Evolutionary conservation across 228 moss, liverwort and hornwort genomes (phyloP).

Genomic region (Sphagnum fallax): DNA sequence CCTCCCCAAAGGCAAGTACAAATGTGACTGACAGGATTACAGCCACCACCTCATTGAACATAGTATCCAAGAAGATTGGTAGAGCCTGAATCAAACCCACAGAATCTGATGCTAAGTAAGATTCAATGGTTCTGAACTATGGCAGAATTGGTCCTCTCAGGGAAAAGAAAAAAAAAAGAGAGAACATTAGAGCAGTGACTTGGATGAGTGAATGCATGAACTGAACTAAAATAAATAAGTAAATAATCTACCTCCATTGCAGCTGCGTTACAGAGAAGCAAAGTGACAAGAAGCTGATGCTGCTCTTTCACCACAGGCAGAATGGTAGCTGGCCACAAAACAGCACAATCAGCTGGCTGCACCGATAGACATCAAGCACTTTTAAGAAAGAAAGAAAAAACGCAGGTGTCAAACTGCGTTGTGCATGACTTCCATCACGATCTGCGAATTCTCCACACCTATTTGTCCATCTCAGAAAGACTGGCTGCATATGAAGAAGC

Average conservation of each 20-base stretch:
- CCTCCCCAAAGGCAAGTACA: slow-evolving; percentile 81
- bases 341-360: background rate
- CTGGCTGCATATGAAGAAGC: no score
- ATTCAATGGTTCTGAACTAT: no score
- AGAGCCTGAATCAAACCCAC: slow-evolving; percentile 55
- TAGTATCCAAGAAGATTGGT: slow-evolving; percentile 81
- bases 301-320: slow-evolving; percentile 63
- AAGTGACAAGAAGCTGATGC: slow-evolving; percentile 82
- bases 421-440: no score
- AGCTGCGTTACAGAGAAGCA: slow-evolving; percentile 82
- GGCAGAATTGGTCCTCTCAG: no score
- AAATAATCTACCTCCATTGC: slow-evolving; percentile 72
- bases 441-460: no score
- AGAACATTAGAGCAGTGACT: no score
- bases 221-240: no score
- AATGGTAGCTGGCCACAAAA: slow-evolving; percentile 47
- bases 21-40: slow-evolving; percentile 89
- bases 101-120: no score
- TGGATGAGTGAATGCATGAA: no score
- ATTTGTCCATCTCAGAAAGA: no score
- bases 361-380: background rate
- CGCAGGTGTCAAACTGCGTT: no score
- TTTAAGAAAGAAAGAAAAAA: background rate
- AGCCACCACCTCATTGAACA: slow-evolving; percentile 83
- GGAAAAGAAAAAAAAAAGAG: no score